phyloP scores from a whole-genome alignment of 2,329 filamentous ascomycete species.

The Talaromyces marneffei region DNA sequence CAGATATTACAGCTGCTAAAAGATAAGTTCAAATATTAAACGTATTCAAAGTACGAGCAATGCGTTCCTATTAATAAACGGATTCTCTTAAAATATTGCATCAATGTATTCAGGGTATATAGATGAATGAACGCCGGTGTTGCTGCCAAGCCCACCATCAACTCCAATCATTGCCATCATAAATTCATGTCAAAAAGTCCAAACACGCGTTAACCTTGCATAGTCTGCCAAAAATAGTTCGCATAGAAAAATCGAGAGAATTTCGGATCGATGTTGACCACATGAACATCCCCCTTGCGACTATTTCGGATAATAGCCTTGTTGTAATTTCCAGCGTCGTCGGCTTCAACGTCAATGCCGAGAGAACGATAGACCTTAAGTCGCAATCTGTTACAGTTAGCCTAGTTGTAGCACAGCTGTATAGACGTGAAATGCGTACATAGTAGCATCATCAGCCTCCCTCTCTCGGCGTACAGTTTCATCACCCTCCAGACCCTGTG shows the following conservation, averaged over 20 bases:
- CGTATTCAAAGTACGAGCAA: not conserved
- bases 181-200: not conserved
- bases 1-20: constrained; percentile 11
- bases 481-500: constrained; percentile 76
- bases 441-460: constrained; percentile 46
- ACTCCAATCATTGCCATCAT: constrained; percentile 7
- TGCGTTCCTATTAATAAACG: not conserved
- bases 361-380: constrained; percentile 87
- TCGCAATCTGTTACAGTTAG: constrained; percentile 52
- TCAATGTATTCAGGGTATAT: constrained; percentile 6
- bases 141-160: not conserved
- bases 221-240: constrained; percentile 90
- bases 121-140: not conserved
- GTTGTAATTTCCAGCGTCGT: constrained; percentile 71
- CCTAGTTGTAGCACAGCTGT: not conserved
- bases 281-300: constrained; percentile 83
- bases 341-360: constrained; percentile 83
- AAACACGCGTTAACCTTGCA: constrained; percentile 49
- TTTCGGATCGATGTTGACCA: constrained; percentile 89
- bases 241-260: constrained; percentile 89
- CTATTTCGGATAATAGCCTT: constrained; percentile 81
- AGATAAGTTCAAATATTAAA: not conserved
- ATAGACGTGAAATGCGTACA: constrained; percentile 24
- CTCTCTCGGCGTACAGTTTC: constrained; percentile 47
- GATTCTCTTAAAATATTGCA: not conserved